Percentiles rank a stretch among this genome's conserved stretches.
Conservation (phyloP, 2,329 filamentous ascomycete species). For the Fusarium solani-melongenae region DNA sequence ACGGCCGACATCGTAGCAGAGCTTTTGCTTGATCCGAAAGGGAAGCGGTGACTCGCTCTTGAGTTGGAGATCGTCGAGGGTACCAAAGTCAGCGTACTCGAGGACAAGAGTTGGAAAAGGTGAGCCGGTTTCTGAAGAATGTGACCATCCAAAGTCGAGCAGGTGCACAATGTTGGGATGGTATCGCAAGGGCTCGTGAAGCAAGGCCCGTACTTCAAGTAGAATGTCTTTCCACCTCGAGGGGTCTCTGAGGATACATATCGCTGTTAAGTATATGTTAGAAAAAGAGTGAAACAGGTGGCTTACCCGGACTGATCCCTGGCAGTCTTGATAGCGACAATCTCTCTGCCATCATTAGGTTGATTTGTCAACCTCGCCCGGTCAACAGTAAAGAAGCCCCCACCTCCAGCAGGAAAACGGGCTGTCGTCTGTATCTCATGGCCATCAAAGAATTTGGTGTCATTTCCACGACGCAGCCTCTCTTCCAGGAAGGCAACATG, state of each 20-base stretch:
- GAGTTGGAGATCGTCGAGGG: neutral
- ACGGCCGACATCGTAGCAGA: neutral
- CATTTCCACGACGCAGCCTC: neutral
- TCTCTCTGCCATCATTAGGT: neutral
- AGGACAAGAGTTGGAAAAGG: constrained; percentile 1
- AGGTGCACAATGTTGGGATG: constrained; percentile 4
- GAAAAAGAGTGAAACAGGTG: neutral
- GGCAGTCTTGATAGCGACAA: constrained; percentile 4
- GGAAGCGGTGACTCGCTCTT: neutral
- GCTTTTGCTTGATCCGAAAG: constrained; percentile 2
- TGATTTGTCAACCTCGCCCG: neutral
- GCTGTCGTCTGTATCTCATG: neutral
- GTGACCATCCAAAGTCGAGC: neutral
- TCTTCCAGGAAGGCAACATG: constrained; percentile 6
- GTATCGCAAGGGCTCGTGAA: neutral
- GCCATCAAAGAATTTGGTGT: constrained; percentile 2
- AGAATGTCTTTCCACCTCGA: constrained; percentile 7
- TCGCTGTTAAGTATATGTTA: neutral
- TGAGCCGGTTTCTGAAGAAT: neutral
- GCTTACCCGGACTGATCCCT: neutral
- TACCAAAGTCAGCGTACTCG: neutral
- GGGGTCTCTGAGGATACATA: neutral
- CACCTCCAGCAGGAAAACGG: neutral
- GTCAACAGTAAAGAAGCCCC: constrained; percentile 4
- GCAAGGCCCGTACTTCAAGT: neutral